Percentiles rank a stretch among this genome's conserved stretches.
Evolutionary conservation across 495 filamentous ascomycete species (phyloP).

Genomic region (Chaetomium fimeti): DNA sequence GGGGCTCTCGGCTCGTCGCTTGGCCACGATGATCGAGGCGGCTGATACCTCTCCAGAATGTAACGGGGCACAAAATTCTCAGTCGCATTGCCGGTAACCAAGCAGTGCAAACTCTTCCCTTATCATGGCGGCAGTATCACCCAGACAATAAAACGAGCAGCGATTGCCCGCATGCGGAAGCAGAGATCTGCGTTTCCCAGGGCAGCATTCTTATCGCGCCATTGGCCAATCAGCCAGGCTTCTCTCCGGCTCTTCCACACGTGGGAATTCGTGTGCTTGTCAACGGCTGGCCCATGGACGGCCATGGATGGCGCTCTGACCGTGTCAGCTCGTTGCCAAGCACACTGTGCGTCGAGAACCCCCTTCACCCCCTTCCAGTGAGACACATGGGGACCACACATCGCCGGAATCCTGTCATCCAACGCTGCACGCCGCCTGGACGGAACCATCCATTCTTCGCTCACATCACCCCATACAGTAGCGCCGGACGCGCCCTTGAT

Average conservation of each 20-base stretch:
- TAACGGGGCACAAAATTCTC: not conserved
- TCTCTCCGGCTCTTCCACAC: slow-evolving; percentile 14
- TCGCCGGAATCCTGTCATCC: not conserved
- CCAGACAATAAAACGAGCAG: not conserved
- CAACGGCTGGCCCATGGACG: not conserved
- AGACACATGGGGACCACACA: not conserved
- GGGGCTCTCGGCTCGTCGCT: not conserved
- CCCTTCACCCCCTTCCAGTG: not conserved
- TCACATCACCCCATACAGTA: not conserved
- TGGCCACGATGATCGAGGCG: not conserved
- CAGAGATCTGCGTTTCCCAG: not conserved
- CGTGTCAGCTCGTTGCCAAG: not conserved
- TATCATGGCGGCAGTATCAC: slow-evolving; percentile 4
- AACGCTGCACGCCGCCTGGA: not conserved
- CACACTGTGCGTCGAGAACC: not conserved
- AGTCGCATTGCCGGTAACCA: not conserved
- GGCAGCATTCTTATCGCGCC: not conserved
- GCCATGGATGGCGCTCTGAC: not conserved
- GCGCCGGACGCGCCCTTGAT: not conserved
- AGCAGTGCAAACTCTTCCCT: not conserved
- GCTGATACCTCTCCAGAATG: not conserved
- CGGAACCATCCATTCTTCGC: slow-evolving; percentile 2
- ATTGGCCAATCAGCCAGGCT: slow-evolving; percentile 18
- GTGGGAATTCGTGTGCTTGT: slow-evolving; percentile 16
- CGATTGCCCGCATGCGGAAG: not conserved